Percentiles rank a stretch among this genome's conserved stretches.
These are phyloP conservation scores for Naganishia albida DNA, from an alignment of 1,284 basidiomycete genomes.

Conservation along the genomic window DNA sequence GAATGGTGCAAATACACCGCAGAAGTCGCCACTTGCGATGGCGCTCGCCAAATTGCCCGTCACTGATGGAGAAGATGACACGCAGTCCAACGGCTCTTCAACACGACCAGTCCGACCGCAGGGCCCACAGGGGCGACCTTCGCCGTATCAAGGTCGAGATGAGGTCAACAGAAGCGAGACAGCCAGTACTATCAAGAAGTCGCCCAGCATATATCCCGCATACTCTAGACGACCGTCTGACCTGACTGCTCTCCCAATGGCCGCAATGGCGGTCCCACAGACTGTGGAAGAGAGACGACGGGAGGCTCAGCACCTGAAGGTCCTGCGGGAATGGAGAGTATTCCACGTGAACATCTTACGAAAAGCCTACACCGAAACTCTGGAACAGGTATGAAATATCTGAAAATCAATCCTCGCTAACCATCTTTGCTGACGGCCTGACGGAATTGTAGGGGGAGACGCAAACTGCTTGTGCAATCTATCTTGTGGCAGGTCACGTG, in stretches of 20 bases:
- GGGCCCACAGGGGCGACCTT: slow-evolving; percentile 2
- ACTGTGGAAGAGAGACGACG: slow-evolving; percentile 9
- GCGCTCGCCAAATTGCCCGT: slow-evolving; percentile 13
- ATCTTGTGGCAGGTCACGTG: slow-evolving; percentile 17
- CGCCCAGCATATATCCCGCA: slow-evolving; percentile 11
- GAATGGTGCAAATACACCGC: not conserved
- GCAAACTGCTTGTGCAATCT: slow-evolving; percentile 30
- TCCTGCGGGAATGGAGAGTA: slow-evolving; percentile 19
- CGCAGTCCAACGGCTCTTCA: not conserved
- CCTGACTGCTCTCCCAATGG: slow-evolving; percentile 15
- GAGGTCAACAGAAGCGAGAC: slow-evolving; percentile 19
- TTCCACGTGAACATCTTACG: slow-evolving; percentile 24
- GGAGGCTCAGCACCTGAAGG: slow-evolving; percentile 11
- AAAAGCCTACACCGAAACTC: slow-evolving; percentile 3
- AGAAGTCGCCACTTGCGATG: slow-evolving; percentile 6
- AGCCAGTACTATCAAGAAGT: slow-evolving; percentile 16
- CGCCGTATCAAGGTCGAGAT: slow-evolving; percentile 7
- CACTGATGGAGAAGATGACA: slow-evolving; percentile 13
- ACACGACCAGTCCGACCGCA: slow-evolving; percentile 7
- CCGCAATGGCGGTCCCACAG: slow-evolving; percentile 10
- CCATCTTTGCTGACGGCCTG: not conserved
- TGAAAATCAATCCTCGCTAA: not conserved
- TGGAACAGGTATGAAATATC: slow-evolving; percentile 15
- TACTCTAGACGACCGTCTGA: slow-evolving; percentile 19
- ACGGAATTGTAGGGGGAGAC: slow-evolving; percentile 24